Percentiles rank a stretch among this genome's conserved stretches.
Conservation (phyloP, 805 yeast species). For the Isabelozyma gotoi region DNA sequence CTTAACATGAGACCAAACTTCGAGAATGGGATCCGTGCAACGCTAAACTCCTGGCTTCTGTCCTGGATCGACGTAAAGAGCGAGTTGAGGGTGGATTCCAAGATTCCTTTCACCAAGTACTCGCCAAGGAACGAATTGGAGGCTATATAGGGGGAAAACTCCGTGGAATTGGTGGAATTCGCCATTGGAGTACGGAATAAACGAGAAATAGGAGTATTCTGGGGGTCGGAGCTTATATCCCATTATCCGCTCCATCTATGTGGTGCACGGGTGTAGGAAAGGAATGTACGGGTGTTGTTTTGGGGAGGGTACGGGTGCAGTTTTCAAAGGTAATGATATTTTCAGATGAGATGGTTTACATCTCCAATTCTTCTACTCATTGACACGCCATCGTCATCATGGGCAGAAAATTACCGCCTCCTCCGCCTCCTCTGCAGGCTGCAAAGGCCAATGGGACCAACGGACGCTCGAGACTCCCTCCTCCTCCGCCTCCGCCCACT, state of each 20-base stretch:
- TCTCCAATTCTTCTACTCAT: no score
- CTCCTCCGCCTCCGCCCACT: constrained; percentile 33
- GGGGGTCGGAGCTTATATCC: background rate
- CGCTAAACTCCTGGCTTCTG: background rate
- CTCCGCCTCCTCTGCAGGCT: constrained; percentile 34
- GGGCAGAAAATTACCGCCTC: constrained; percentile 23
- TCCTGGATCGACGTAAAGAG: background rate
- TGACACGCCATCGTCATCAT: constrained; percentile 2
- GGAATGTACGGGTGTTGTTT: background rate
- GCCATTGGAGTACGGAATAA: background rate
- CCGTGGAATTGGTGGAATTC: background rate
- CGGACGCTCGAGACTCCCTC: constrained; percentile 6
- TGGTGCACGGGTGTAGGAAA: no score
- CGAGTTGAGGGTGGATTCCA: background rate
- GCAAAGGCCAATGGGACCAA: constrained; percentile 3
- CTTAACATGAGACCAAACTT: constrained; percentile 12
- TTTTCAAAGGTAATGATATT: background rate
- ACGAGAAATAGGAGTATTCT: background rate
- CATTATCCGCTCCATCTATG: background rate
- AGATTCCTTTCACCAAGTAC: background rate
- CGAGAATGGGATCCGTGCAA: background rate
- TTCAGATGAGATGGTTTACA: background rate
- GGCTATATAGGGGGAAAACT: background rate
- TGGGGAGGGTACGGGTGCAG: no score
- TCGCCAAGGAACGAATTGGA: background rate